These are phyloP conservation scores for Wallemia ichthyophaga DNA, from an alignment of 1,284 basidiomycete species.

Conservation along the genomic window DNA sequence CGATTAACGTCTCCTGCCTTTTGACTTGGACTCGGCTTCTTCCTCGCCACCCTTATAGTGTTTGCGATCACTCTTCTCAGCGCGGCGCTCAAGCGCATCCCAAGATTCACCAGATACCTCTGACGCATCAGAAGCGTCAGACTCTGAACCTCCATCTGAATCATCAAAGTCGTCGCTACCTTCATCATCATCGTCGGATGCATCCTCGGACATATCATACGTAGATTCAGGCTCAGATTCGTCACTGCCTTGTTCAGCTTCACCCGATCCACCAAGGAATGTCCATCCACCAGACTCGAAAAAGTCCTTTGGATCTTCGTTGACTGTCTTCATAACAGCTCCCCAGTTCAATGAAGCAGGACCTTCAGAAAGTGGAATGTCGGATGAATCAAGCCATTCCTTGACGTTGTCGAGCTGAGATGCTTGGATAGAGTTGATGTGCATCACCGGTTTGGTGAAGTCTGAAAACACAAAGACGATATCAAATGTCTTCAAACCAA, in stretches of 20 bases:
- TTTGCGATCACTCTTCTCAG: not conserved
- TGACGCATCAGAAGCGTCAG: slow-evolving; percentile 6
- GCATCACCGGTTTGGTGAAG: slow-evolving; percentile 65
- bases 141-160: slow-evolving; percentile 5
- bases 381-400: slow-evolving; percentile 79
- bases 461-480: slow-evolving; percentile 89
- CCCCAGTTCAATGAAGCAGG: slow-evolving; percentile 96
- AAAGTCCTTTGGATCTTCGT: slow-evolving; percentile 82
- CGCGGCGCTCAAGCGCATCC: slow-evolving; percentile 2
- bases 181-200: slow-evolving; percentile 13
- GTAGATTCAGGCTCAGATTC: slow-evolving; percentile 14
- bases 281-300: slow-evolving; percentile 87
- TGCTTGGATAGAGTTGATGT: slow-evolving; percentile 85
- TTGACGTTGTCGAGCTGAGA: slow-evolving; percentile 76
- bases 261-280: slow-evolving; percentile 49
- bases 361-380: slow-evolving; percentile 73
- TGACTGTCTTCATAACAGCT: slow-evolving; percentile 89
- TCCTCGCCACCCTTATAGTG: not conserved
- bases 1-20: not conserved
- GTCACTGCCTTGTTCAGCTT: slow-evolving; percentile 13
- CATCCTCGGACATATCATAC: slow-evolving; percentile 12
- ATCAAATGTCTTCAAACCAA: slow-evolving; percentile 88
- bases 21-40: not conserved
- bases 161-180: slow-evolving; percentile 9
- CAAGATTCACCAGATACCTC: not conserved